A percentile compares a stretch with the other conserved stretches of the same genome.
These are phyloP conservation scores for Ceratonia siliqua DNA, from an alignment of 306 rosid genomes.

Conservation along the genomic window DNA sequence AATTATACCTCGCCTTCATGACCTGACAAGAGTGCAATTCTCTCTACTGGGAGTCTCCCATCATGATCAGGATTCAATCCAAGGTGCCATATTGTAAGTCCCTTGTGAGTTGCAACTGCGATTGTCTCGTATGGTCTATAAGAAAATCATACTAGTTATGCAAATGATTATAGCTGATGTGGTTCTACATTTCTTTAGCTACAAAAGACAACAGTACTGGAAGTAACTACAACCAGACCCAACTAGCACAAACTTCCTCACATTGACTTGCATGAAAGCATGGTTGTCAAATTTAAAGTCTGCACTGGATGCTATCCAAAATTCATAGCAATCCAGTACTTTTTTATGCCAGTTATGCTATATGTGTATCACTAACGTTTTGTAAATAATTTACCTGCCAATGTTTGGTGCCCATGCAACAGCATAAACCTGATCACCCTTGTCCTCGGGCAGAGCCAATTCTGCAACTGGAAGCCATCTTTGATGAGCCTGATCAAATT, in stretches of 20 bases:
- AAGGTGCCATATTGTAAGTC: conserved; percentile 83
- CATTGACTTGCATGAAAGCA: conserved; percentile 6
- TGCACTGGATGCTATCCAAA: background rate
- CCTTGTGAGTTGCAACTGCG: conserved; percentile 75
- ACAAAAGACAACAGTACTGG: conserved; percentile 13
- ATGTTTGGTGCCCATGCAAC: conserved; percentile 94
- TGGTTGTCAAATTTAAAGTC: background rate
- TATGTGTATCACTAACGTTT: conserved; percentile 9
- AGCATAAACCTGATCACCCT: conserved; percentile 67
- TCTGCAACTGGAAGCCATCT: conserved; percentile 99
- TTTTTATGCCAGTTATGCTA: conserved; percentile 14
- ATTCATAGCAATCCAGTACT: conserved; percentile 2
- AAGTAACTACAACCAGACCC: background rate
- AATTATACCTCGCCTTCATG: conserved; percentile 72
- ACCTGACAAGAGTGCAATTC: conserved; percentile 67
- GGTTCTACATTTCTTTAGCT: conserved; percentile 9
- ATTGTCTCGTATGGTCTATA: conserved; percentile 77
- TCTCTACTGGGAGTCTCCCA: conserved; percentile 79
- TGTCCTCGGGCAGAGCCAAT: conserved; percentile 67
- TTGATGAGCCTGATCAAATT: conserved; percentile 92
- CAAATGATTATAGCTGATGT: background rate
- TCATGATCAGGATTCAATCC: conserved; percentile 69
- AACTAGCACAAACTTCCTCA: conserved; percentile 20
- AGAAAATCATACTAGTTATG: conserved; percentile 27
- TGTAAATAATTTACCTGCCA: conserved; percentile 68